phyloP scores from a whole-genome alignment of 441 rosid genomes.

The Flueggea neowawraea region DNA sequence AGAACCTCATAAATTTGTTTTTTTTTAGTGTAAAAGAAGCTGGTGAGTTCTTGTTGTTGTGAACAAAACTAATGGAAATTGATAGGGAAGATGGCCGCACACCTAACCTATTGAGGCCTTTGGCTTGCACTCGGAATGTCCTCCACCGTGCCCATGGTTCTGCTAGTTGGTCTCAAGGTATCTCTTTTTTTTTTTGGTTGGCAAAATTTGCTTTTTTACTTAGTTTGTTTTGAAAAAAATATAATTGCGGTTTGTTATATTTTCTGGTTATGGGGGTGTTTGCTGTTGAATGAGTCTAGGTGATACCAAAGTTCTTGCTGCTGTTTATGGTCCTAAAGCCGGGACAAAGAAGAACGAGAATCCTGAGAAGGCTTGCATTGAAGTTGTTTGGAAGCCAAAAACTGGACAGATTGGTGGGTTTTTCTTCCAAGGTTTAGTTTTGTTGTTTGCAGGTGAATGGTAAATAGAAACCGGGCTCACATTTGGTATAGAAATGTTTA shows the following conservation, averaged over 20 bases:
- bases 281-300: conserved; percentile 34
- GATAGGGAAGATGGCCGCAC: conserved; percentile 76
- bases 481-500: neutral
- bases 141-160: conserved; percentile 97
- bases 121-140: conserved; percentile 67
- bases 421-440: neutral
- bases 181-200: neutral
- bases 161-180: conserved; percentile 95
- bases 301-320: conserved; percentile 82
- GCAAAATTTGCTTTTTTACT: neutral
- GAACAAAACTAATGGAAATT: conserved; percentile 38
- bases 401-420: conserved; percentile 75
- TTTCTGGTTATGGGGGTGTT: neutral
- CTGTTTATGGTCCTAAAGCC: conserved; percentile 92
- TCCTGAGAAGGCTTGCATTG: conserved; percentile 89
- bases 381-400: conserved; percentile 94
- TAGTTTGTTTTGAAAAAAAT: neutral
- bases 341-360: conserved; percentile 89
- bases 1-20: too few species aligned
- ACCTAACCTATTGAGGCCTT: conserved; percentile 71
- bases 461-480: neutral
- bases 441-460: neutral
- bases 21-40: too few species aligned
- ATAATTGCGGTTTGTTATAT: neutral
- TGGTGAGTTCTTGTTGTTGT: too few species aligned